phyloP scores from a whole-genome alignment of 83 land plant species.

The Isoetes engelmannii region DNA sequence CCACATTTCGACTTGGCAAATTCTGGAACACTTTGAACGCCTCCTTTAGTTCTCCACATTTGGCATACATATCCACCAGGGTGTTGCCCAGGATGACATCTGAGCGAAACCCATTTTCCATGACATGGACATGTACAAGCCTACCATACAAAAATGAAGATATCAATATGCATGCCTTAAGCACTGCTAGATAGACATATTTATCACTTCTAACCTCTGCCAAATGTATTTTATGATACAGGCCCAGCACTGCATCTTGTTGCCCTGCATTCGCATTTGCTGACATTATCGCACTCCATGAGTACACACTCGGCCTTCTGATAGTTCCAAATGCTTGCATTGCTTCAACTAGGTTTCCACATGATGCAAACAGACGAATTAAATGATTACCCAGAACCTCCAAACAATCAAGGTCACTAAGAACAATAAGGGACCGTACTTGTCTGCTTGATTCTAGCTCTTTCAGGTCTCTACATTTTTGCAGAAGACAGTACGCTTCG shows the following conservation, averaged over 20 bases:
- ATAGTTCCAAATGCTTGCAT: background rate
- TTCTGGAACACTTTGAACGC: conserved; percentile 1
- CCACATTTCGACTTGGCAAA: background rate
- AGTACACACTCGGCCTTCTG: background rate
- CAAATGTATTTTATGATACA: background rate
- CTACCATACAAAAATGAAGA: background rate
- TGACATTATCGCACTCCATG: conserved; percentile 3
- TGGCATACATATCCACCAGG: conserved; percentile 4
- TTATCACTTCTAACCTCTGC: background rate
- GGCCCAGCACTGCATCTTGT: background rate
- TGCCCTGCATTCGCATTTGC: background rate
- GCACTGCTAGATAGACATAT: background rate
- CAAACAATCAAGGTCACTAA: background rate
- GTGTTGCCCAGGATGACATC: conserved; percentile 1
- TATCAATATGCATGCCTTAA: conserved; percentile 3
- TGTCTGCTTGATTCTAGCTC: background rate
- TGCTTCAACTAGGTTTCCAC: background rate
- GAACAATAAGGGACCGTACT: conserved; percentile 1
- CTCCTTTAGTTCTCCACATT: background rate
- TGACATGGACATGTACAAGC: conserved; percentile 5
- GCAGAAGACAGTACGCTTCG: too few species aligned
- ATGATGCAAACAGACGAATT: conserved; percentile 8
- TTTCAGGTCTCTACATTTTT: too few species aligned
- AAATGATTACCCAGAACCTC: conserved; percentile 2
- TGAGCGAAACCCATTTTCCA: conserved; percentile 3